Percentiles rank a stretch among this genome's conserved stretches.
These are phyloP conservation scores for Corchorus olitorius DNA, from an alignment of 345 rosid genomes.

Conservation along the genomic window DNA sequence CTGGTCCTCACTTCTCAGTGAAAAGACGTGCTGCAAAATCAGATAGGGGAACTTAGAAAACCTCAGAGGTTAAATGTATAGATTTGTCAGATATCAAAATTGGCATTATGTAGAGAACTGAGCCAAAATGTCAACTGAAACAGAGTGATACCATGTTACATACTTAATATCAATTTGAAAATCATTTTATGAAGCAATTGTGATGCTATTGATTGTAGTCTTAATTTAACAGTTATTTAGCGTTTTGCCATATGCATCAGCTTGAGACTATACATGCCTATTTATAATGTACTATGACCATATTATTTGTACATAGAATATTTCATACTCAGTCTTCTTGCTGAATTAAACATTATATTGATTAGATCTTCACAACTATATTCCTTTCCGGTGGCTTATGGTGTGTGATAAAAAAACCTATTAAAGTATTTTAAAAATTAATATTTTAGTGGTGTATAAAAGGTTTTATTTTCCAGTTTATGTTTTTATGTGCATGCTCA, in stretches of 20 bases:
- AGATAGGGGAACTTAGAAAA: neutral
- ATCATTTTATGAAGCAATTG: neutral
- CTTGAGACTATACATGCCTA: neutral
- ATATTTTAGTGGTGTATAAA: neutral
- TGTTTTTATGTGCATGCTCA: constrained; percentile 1
- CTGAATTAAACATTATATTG: neutral
- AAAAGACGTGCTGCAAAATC: neutral
- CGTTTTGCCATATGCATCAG: neutral
- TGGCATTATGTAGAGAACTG: neutral
- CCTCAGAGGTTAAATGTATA: neutral
- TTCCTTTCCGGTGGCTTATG: neutral
- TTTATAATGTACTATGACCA: neutral
- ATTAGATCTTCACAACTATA: neutral
- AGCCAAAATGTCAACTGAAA: neutral
- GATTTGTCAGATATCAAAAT: neutral
- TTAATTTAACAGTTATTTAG: neutral
- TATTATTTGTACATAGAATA: neutral
- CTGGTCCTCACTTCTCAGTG: neutral
- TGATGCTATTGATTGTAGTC: neutral
- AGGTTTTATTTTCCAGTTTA: neutral
- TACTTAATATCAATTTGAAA: neutral
- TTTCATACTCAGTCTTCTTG: neutral
- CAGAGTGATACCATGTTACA: neutral
- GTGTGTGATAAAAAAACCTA: neutral
- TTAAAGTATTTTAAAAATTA: neutral